Base-by-base conservation (phyloP, 2,329 filamentous ascomycete genomes). In the Aspergillus sp. region DNA sequence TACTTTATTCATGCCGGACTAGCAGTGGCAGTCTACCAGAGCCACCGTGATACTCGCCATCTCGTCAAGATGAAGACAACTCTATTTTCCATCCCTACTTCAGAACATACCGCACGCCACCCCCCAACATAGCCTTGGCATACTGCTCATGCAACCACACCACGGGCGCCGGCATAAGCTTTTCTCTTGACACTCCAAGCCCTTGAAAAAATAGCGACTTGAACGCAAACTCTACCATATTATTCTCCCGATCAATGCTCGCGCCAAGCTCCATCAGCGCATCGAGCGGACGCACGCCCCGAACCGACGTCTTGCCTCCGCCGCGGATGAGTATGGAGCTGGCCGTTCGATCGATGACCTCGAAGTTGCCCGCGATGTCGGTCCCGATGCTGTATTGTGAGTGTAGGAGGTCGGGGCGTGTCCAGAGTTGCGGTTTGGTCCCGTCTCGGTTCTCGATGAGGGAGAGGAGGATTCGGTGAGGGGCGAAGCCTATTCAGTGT, bases 71-170 rank as follows among this genome's bases (percentile, higher is more conserved):
- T 28, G 25, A 28, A 28, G 25, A 28, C 25, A 28, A 4, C 25
- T 7, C 25, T 28, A 7, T 4, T 28, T 28, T 28, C 4, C 4
- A 28, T 7, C 25, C 25, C 25, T 28, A 28, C 25, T 28, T 28
- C 25, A 23, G 8, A 7, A 50, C 13, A 43, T 56, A 13, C 38
- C 50, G 45, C 9, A 65, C 59, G 6, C 61, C 64, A 28, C 58
- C 61, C 54, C 55, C 53, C 41, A 64, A 55, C 19, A 65, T 46
- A 13, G 57, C 57, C 22, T 58, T 65, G 3, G 61, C 59, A 60
- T 65, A 64, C 50, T 52, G 52, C 30, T 64, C 59, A 60, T 66
- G 61, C 45, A 66, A 54, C 61, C 61, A 64, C 4, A 64, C 23
- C 15, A 57, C 53, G 30, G 55, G 54, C 13, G 28, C 52, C 2